Evolutionary conservation across 176 grass and related monocot species (phyloP), one percentile per base, ranked within the genome.

Genomic region (Eleusine indica): DNA sequence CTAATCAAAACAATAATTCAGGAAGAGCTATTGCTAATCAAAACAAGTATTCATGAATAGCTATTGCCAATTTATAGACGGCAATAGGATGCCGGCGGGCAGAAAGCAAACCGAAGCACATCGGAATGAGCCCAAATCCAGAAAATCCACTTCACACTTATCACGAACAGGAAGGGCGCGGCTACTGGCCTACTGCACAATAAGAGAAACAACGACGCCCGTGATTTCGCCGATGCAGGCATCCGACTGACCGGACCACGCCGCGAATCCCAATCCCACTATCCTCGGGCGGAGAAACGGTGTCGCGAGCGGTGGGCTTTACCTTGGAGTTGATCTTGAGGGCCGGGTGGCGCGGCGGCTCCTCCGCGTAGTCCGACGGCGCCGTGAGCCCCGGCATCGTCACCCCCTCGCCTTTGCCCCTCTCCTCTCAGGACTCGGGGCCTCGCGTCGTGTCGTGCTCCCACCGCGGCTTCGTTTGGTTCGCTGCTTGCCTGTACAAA

Each of bases 251-350:
- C 25, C 41, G 30, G 25, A 1, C 66, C 79, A 60, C 7, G 71
- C 70, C 8, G 64, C 54, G 77, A 66, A 89, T 73, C 83, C 9
- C 16, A 13, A 15, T 7, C 74, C 41, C 32, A 54, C 61, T 2
- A 70, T 53, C 49, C 77, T 68, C 64, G 6, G 68, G 22, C 1
- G 12, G 40, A 43, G 25, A 9, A 12, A 18, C 58, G 7, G 6
- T 4, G 16, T 0, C 80, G 54, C 53, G 43, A 63, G 28, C 9
- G 29, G 4, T 1, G 1, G 17, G 66, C 78, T 70, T 67, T 67
- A 98, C 95, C 95, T 98, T 90, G 15, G 92, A 78, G 79, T 98
- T 98, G 72, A 98, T 80, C 89, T 80, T 95, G 82, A 98, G 95
- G 53, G 57, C 85, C 16, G 90, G 91, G 65, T 98, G 92, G 51